Evolutionary conservation across 495 filamentous ascomycete genomes (phyloP).

Genomic region (Hyaloscypha hepaticicola): DNA sequence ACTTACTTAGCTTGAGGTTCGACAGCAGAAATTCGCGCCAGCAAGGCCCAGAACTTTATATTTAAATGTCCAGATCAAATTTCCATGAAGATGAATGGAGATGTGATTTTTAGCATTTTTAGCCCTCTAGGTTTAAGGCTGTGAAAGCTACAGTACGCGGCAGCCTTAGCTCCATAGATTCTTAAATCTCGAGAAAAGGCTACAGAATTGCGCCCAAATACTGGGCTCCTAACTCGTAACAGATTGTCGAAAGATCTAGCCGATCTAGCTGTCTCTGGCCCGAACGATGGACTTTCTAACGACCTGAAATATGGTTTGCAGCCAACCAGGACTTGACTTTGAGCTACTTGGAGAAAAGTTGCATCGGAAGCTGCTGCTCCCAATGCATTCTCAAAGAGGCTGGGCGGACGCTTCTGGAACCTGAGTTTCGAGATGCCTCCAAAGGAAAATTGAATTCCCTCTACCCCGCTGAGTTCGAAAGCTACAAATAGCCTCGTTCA

Average conservation of each 20-base stretch:
- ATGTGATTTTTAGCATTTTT: background rate
- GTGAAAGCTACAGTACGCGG: background rate
- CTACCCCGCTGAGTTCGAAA: background rate
- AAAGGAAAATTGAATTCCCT: too few species aligned
- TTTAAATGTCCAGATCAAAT: background rate
- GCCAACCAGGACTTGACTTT: background rate
- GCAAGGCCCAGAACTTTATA: background rate
- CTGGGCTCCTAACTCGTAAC: slow-evolving; percentile 1
- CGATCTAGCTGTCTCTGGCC: background rate
- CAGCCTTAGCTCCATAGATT: background rate
- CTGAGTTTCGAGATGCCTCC: too few species aligned
- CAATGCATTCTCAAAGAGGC: background rate
- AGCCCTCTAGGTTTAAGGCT: slow-evolving; percentile 3
- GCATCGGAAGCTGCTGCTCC: background rate
- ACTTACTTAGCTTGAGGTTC: background rate
- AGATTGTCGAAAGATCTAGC: background rate
- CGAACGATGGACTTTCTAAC: background rate
- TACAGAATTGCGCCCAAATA: background rate
- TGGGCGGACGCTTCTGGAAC: too few species aligned
- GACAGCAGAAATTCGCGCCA: background rate
- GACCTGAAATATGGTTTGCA: background rate
- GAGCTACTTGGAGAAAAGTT: background rate
- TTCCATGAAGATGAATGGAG: slow-evolving; percentile 8
- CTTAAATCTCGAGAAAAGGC: background rate
- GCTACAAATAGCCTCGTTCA: background rate